Evolutionary conservation across 768 basidiomycete genomes (phyloP).

Genomic region (Macrolepiota fuliginosa): DNA sequence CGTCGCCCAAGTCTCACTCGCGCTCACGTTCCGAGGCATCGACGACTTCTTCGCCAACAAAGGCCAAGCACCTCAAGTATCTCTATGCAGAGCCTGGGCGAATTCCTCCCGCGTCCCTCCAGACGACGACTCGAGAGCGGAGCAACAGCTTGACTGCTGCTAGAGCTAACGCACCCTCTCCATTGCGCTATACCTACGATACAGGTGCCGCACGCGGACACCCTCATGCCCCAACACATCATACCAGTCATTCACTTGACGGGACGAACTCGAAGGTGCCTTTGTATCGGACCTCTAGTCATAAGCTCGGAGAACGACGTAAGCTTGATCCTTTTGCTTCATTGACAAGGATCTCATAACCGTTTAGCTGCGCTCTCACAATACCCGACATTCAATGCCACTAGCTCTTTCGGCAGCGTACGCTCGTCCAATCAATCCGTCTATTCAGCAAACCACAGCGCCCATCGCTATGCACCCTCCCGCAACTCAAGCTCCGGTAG

Average conservation of each 20-base stretch:
- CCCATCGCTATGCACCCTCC: constrained; percentile 29
- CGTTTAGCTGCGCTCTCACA: constrained; percentile 17
- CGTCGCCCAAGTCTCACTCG: constrained; percentile 33
- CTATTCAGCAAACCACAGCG: constrained; percentile 28
- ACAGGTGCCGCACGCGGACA: constrained; percentile 20
- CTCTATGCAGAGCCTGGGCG: constrained; percentile 36
- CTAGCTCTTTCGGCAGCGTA: constrained; percentile 35
- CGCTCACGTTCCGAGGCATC: constrained; percentile 39
- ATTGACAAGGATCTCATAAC: constrained; percentile 11
- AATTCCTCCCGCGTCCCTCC: constrained; percentile 34
- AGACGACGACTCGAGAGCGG: constrained; percentile 32
- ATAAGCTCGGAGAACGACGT: constrained; percentile 44
- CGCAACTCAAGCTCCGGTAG: constrained; percentile 39
- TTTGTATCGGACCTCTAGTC: constrained; percentile 39
- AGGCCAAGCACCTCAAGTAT: constrained; percentile 31
- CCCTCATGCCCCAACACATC: constrained; percentile 20
- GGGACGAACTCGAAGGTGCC: constrained; percentile 17
- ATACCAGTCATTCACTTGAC: constrained; percentile 11
- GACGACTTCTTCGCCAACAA: constrained; percentile 17
- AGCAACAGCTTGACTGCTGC: constrained; percentile 36
- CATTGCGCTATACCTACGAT: constrained; percentile 39
- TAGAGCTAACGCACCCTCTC: constrained; percentile 34
- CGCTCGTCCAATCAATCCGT: constrained; percentile 51
- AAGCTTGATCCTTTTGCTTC: constrained; percentile 20
- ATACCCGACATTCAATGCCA: constrained; percentile 23